Conservation (phyloP, 305 asterid genomes). For the Plantago rigida region DNA sequence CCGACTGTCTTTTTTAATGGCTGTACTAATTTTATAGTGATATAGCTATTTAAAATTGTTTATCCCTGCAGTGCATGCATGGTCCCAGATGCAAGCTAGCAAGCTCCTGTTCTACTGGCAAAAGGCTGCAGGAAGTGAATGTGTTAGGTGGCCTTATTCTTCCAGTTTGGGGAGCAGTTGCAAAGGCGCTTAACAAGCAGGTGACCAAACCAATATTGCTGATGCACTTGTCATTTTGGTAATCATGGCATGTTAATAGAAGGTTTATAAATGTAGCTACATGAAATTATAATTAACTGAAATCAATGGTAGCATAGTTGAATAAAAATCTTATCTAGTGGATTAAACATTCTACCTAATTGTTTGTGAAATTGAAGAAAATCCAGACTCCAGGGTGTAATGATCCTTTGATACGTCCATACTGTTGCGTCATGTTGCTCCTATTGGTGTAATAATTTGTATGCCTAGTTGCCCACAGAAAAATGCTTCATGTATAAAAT, state of each 20-base stretch:
- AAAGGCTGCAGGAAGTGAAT: conserved; percentile 87
- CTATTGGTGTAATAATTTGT: too few relatives aligned
- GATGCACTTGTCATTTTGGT: conserved; percentile 16
- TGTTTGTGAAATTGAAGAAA: too few relatives aligned
- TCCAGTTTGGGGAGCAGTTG: conserved; percentile 95
- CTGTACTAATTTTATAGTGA: conserved; percentile 8
- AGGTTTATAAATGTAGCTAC: background rate
- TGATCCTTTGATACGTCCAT: background rate
- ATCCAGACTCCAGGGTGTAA: background rate
- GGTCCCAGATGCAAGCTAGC: conserved; percentile 87
- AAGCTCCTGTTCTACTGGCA: conserved; percentile 76
- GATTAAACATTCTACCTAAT: too few relatives aligned
- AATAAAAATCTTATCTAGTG: too few relatives aligned
- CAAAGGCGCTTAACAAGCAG: conserved; percentile 90
- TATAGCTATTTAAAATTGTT: conserved; percentile 29
- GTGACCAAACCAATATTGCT: conserved; percentile 29
- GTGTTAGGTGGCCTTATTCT: conserved; percentile 93
- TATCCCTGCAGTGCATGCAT: conserved; percentile 84
- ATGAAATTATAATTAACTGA: background rate
- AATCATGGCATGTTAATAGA: conserved; percentile 5
- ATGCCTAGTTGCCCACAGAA: too few relatives aligned
- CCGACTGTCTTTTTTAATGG: conserved; percentile 5
- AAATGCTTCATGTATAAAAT: too few relatives aligned
- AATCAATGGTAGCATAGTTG: background rate
- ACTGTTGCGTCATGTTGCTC: too few relatives aligned